Evolutionary conservation across 805 yeast genomes (phyloP).

Genomic region (Metschnikowia proteae): DNA sequence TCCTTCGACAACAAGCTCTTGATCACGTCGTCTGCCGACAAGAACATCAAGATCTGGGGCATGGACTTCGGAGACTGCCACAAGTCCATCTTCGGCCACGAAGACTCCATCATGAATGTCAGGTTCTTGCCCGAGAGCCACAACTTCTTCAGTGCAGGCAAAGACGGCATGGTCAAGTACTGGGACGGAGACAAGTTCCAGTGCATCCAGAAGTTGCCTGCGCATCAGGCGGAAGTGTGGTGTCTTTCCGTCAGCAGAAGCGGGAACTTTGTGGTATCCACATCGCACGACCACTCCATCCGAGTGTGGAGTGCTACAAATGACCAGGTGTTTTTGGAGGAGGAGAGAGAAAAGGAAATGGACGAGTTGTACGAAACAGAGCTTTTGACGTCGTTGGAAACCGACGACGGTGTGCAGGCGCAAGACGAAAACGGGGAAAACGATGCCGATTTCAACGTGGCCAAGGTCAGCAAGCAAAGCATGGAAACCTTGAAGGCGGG

Average conservation of each 20-base stretch:
- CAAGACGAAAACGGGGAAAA: constrained; percentile 39
- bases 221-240: constrained; percentile 95
- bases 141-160: constrained; percentile 83
- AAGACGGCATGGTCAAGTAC: constrained; percentile 85
- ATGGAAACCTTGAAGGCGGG: constrained; percentile 92
- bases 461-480: constrained; percentile 75
- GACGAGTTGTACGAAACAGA: constrained; percentile 89
- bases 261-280: constrained; percentile 71
- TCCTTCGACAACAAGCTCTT: constrained; percentile 84
- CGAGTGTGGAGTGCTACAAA: constrained; percentile 92
- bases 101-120: constrained; percentile 90
- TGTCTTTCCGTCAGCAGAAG: constrained; percentile 69
- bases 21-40: constrained; percentile 94
- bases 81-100: constrained; percentile 93
- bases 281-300: constrained; percentile 90
- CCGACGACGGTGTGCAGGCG: constrained; percentile 2
- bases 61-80: constrained; percentile 99
- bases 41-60: constrained; percentile 98
- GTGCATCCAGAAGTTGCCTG: constrained; percentile 77
- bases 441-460: constrained; percentile 50
- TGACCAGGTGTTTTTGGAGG: constrained; percentile 94
- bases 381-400: constrained; percentile 40
- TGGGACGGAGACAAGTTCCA: constrained; percentile 99
- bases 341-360: constrained; percentile 92
- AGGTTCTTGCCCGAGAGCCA: constrained; percentile 81